Conservation (phyloP, 2,329 filamentous ascomycete genomes). For the Mycocentrospora acerina region DNA sequence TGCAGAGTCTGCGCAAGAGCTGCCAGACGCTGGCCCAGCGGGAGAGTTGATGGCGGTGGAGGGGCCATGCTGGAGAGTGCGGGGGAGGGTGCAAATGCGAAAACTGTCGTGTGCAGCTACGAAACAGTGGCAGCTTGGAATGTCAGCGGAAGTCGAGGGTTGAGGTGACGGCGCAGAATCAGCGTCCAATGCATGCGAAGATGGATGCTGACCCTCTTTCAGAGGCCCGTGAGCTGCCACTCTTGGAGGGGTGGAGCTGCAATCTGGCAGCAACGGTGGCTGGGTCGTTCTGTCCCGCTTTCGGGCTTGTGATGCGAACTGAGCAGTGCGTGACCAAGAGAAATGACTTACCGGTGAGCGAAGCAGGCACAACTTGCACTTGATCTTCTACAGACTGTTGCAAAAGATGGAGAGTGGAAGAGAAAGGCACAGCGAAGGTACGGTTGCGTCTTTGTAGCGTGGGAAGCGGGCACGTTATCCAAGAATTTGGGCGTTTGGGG, state of each 20-base stretch:
- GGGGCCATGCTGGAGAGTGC: constrained; percentile 70
- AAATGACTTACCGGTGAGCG: constrained; percentile 30
- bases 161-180: not conserved
- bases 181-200: constrained; percentile 16
- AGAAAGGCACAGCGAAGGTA: constrained; percentile 5
- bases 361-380: constrained; percentile 9
- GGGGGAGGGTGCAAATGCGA: constrained; percentile 13
- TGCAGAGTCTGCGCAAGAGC: constrained; percentile 86
- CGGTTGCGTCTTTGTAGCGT: constrained; percentile 23
- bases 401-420: constrained; percentile 2
- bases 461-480: constrained; percentile 31
- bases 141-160: constrained; percentile 28
- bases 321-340: constrained; percentile 23
- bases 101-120: constrained; percentile 30
- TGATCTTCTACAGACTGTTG: not conserved
- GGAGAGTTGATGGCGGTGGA: constrained; percentile 68
- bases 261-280: constrained; percentile 41
- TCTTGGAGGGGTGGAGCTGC: constrained; percentile 23
- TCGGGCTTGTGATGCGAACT: constrained; percentile 30
- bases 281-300: constrained; percentile 24
- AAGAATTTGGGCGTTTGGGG: constrained; percentile 29
- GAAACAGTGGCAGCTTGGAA: constrained; percentile 20
- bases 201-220: constrained; percentile 13
- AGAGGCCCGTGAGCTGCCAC: constrained; percentile 19
- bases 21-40: constrained; percentile 73